Percentiles rank a stretch among this genome's conserved stretches.
These are phyloP conservation scores for Leccinum rimulosum DNA, from an alignment of 768 basidiomycete genomes.

Conservation along the genomic window DNA sequence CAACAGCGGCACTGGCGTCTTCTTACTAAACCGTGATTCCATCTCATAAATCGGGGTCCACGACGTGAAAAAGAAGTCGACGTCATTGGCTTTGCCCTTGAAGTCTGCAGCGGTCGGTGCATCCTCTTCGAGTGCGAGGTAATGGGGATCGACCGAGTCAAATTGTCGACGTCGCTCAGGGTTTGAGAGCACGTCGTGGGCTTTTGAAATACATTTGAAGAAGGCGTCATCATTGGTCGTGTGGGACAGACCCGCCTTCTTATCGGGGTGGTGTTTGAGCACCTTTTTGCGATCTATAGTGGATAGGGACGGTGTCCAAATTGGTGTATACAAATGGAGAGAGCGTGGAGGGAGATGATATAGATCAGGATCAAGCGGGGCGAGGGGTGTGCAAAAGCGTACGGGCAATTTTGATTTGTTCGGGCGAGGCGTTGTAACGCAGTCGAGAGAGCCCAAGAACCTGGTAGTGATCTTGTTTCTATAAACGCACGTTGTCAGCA, in stretches of 20 bases:
- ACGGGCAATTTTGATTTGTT: conserved; percentile 97
- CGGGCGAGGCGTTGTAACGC: conserved; percentile 80
- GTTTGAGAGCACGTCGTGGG: conserved; percentile 89
- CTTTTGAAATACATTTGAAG: conserved; percentile 99
- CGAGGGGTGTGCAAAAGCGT: conserved; percentile 35
- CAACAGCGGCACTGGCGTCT: conserved; percentile 78
- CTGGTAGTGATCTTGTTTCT: conserved; percentile 99
- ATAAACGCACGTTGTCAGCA: conserved; percentile 10
- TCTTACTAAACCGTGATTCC: conserved; percentile 89
- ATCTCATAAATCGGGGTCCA: conserved; percentile 85
- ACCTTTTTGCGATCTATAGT: conserved; percentile 92
- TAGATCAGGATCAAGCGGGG: conserved; percentile 13
- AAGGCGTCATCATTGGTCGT: conserved; percentile 96
- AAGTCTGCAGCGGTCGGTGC: conserved; percentile 63
- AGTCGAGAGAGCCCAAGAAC: conserved; percentile 93
- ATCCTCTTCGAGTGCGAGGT: conserved; percentile 72
- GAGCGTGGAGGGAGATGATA: background rate
- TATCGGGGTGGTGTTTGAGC: conserved; percentile 98
- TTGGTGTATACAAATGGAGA: background rate
- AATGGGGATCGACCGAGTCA: conserved; percentile 89
- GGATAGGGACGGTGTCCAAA: background rate
- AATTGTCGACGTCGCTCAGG: conserved; percentile 89
- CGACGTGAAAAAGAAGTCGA: conserved; percentile 64
- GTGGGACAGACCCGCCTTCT: conserved; percentile 76
- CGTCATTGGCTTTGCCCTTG: conserved; percentile 46